Conservation (phyloP, 306 rosid genomes). For the Trichosanthes cucumerina region DNA sequence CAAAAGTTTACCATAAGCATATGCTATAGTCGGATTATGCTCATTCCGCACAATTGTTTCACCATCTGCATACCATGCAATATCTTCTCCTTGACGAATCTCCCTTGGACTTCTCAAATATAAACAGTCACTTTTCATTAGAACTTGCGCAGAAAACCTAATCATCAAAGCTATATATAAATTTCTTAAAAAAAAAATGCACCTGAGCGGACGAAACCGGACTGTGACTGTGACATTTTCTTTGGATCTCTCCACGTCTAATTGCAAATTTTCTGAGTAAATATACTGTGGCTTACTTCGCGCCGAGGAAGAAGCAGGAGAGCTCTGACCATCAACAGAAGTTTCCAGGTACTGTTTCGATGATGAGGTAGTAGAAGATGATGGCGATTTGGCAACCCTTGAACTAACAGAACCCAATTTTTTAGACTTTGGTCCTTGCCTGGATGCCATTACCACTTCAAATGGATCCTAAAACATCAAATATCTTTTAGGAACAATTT, state of each 20-base stretch:
- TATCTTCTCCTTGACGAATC: slow-evolving; percentile 95
- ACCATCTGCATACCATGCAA: slow-evolving; percentile 99
- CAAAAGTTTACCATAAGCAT: slow-evolving; percentile 66
- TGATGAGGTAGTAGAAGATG: slow-evolving; percentile 82
- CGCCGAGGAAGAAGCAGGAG: slow-evolving; percentile 88
- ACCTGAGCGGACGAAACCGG: slow-evolving; percentile 93
- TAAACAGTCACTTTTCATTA: slow-evolving; percentile 1
- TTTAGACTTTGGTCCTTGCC: slow-evolving; percentile 44
- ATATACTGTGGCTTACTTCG: slow-evolving; percentile 68
- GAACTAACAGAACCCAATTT: slow-evolving; percentile 29
- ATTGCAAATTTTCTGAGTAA: slow-evolving; percentile 39
- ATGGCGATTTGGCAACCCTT: slow-evolving; percentile 57
- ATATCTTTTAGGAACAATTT: slow-evolving; percentile 7
- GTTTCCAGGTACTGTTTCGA: slow-evolving; percentile 66
- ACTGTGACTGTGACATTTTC: slow-evolving; percentile 97
- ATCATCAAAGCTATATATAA: not conserved
- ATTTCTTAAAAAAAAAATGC: slow-evolving; percentile 10
- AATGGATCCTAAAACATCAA: slow-evolving; percentile 29
- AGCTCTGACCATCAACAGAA: slow-evolving; percentile 60
- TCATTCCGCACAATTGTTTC: slow-evolving; percentile 85
- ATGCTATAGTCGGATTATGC: slow-evolving; percentile 83
- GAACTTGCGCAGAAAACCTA: slow-evolving; percentile 8
- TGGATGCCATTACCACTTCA: slow-evolving; percentile 57
- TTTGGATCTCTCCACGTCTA: slow-evolving; percentile 40
- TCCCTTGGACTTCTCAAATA: slow-evolving; percentile 60